Conservation (phyloP, 2,329 filamentous ascomycete genomes). For the Pseudonectria foliicola region DNA sequence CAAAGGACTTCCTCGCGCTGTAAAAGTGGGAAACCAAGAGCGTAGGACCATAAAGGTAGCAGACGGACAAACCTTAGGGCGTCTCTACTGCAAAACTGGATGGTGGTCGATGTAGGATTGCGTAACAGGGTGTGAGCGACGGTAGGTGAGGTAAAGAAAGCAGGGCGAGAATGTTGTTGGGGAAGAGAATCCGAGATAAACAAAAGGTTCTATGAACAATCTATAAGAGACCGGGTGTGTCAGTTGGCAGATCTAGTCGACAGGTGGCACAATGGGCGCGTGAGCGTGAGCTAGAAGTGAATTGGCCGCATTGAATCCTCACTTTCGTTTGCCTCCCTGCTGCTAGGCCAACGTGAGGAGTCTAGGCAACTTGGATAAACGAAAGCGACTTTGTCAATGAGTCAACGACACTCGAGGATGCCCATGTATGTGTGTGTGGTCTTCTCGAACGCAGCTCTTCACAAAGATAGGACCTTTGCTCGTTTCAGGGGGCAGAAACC, state of each 20-base stretch:
- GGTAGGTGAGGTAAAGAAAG: background rate
- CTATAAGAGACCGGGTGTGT: conserved; percentile 2
- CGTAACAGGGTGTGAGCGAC: background rate
- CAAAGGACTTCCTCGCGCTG: too few species aligned
- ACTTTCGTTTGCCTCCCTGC: background rate
- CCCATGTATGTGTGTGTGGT: too few species aligned
- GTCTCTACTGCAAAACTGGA: background rate
- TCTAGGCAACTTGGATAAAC: too few species aligned
- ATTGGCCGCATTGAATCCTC: background rate
- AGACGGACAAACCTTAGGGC: background rate
- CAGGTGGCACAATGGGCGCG: background rate
- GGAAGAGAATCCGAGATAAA: conserved; percentile 3
- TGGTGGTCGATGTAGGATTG: background rate
- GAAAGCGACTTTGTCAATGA: too few species aligned
- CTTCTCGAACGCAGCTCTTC: too few species aligned
- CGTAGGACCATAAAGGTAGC: too few species aligned
- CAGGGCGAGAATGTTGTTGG: background rate
- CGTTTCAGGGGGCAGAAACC: too few species aligned
- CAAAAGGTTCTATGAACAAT: conserved; percentile 1
- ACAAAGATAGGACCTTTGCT: too few species aligned
- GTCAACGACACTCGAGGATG: too few species aligned
- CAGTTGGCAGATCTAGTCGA: conserved; percentile 3
- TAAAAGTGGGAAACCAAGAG: too few species aligned
- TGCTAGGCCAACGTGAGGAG: too few species aligned
- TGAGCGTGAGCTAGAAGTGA: background rate